phyloP scores from a whole-genome alignment of 805 yeast genomes.

The Teunomyces lycoperdinae region DNA sequence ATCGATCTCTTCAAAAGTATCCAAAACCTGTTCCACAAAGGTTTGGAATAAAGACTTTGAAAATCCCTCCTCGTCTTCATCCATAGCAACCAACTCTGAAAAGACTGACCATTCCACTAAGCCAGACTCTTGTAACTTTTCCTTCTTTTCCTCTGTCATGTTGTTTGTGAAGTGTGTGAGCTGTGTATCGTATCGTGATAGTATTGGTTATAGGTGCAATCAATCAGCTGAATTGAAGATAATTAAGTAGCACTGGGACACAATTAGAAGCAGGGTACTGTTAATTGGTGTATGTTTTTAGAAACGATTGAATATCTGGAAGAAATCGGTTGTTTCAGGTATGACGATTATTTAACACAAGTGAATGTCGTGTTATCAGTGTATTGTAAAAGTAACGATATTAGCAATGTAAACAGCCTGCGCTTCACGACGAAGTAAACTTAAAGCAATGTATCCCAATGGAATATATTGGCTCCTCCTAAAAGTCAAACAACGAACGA shows the following conservation, averaged over 20 bases:
- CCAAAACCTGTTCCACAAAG: slow-evolving; percentile 84
- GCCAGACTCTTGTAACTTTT: slow-evolving; percentile 48
- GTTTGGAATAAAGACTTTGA: slow-evolving; percentile 74
- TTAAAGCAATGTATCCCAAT: not conserved
- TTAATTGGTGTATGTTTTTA: not conserved
- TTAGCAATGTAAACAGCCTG: not conserved
- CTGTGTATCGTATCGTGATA: not conserved
- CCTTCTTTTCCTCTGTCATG: slow-evolving; percentile 14
- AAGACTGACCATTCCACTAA: slow-evolving; percentile 86
- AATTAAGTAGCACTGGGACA: not conserved
- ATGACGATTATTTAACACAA: not conserved
- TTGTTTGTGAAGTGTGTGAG: not conserved
- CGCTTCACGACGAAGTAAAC: not conserved
- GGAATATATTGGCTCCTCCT: not conserved
- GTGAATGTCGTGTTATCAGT: not conserved
- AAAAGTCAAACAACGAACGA: not conserved
- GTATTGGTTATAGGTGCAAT: not conserved
- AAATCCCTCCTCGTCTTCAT: slow-evolving; percentile 93
- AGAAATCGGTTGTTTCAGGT: not conserved
- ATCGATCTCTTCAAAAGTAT: slow-evolving; percentile 73
- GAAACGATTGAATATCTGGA: not conserved
- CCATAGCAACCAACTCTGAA: slow-evolving; percentile 88
- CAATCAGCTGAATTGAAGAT: not conserved
- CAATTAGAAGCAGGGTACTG: not conserved
- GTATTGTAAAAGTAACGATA: not conserved